Conservation (phyloP, 2,329 filamentous ascomycete species). For the Aspergillus felis region DNA sequence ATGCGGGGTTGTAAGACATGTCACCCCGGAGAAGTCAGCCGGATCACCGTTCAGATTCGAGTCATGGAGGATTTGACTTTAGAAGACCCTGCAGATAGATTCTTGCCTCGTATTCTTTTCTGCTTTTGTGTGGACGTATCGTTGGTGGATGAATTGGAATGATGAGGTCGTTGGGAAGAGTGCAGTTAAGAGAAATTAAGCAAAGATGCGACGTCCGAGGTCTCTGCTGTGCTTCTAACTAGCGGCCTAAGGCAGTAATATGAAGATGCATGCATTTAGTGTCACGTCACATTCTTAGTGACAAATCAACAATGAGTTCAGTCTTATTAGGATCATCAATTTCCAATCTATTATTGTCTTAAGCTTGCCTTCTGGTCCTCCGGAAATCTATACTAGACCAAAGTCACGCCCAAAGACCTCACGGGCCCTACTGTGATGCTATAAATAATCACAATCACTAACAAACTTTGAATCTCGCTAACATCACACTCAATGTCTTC, state of each 20-base stretch:
- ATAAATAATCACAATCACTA: not conserved
- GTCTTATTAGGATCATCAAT: not conserved
- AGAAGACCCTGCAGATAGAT: not conserved
- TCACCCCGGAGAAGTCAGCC: not conserved
- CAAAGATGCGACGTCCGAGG: not conserved
- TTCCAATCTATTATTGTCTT: not conserved
- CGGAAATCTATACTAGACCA: not conserved
- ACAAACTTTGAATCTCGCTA: not conserved
- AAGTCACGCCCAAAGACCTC: not conserved
- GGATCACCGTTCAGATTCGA: not conserved
- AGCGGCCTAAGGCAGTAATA: not conserved
- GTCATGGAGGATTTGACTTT: not conserved
- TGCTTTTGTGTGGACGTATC: not conserved
- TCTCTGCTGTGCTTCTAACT: not conserved
- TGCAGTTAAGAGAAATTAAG: not conserved
- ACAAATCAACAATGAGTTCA: not conserved
- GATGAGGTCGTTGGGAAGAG: not conserved
- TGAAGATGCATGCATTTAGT: not conserved
- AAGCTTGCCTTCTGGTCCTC: not conserved
- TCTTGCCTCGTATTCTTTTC: not conserved
- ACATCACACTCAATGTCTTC: not conserved
- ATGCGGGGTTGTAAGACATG: not conserved
- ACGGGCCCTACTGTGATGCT: not conserved
- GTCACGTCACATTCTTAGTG: not conserved
- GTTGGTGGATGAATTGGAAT: not conserved